phyloP scores from a whole-genome alignment of 805 yeast species.

The Candida piceae region DNA sequence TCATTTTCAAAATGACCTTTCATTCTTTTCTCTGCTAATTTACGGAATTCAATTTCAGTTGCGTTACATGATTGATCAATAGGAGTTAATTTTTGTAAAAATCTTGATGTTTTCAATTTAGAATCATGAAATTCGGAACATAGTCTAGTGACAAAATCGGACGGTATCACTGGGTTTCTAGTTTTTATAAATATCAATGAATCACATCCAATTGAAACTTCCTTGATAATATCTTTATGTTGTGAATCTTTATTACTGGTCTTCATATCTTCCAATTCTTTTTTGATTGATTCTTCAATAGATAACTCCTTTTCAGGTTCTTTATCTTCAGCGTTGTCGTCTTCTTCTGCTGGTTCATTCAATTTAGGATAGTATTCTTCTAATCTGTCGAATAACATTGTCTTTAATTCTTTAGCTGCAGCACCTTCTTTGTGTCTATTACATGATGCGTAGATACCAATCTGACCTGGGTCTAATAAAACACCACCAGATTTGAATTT shows the following conservation, averaged over 20 bases:
- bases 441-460: constrained; percentile 89
- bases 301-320: constrained; percentile 41
- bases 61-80: constrained; percentile 72
- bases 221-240: constrained; percentile 45
- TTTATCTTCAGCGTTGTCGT: constrained; percentile 25
- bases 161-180: constrained; percentile 76
- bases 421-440: constrained; percentile 71
- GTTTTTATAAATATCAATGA: constrained; percentile 84
- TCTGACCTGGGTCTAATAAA: constrained; percentile 74
- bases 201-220: constrained; percentile 68
- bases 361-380: constrained; percentile 39
- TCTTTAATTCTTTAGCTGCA: constrained; percentile 68
- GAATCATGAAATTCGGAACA: constrained; percentile 56
- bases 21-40: constrained; percentile 32
- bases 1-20: constrained; percentile 14
- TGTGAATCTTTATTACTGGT: constrained; percentile 32
- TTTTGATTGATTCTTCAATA: constrained; percentile 71
- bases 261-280: constrained; percentile 64
- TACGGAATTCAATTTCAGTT: constrained; percentile 57
- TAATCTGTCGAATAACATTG: constrained; percentile 50
- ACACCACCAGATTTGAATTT: constrained; percentile 41
- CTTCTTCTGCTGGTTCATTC: constrained; percentile 12
- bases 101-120: constrained; percentile 56
- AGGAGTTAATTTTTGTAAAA: constrained; percentile 77
- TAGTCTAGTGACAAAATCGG: constrained; percentile 54